Base-by-base conservation (phyloP, 768 basidiomycete species). In the Butyriboletus loyo region DNA sequence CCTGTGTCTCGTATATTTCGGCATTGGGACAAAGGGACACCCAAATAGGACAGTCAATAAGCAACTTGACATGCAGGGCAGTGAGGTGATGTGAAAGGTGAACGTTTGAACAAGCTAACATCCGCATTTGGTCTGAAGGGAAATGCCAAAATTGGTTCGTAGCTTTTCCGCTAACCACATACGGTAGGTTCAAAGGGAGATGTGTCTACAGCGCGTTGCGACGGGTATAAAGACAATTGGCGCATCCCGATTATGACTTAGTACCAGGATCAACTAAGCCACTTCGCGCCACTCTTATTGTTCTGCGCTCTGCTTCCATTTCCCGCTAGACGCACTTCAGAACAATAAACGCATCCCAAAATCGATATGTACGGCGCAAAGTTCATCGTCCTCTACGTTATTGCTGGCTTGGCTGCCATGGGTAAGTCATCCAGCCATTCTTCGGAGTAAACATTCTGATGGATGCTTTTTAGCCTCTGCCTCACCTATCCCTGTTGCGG, bases 261-360 rank as follows among this genome's bases (percentile, higher is more conserved):
- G 19, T 13, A 62, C 48, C n/a, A n/a, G n/a, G n/a, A n/a, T 58
- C 61, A 61, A 47, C 35, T 56, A 47, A 59, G 53, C 49, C 17
- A 32, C 45, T 48, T 50, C 50, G 53, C 8, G 52, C 56, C 54
- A 32, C 50, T 60, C 67, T 67, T 69, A 69, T 71, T 71, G 67
- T 69, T 71, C 56, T 60, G 54, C 34, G 37, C 42, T 48, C 44
- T 46, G 14, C 43, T 46, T 45, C 53, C 36, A 25, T 37, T 38
- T 46, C 25, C 30, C 46, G 49, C 45, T 47, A 34, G 40, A 49
- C 39, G 13, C 36, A 28, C 52, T 17, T 42, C 44, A 56, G 55
- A 63, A 71, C 65, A 71, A 71, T 67, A 66, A 64, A 45, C 52
- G 0, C 50, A 47, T 54, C 53, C 63, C 22, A 59, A 69, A 65